Conservation (phyloP, 306 rosid species). For the Cucumis melo region DNA sequence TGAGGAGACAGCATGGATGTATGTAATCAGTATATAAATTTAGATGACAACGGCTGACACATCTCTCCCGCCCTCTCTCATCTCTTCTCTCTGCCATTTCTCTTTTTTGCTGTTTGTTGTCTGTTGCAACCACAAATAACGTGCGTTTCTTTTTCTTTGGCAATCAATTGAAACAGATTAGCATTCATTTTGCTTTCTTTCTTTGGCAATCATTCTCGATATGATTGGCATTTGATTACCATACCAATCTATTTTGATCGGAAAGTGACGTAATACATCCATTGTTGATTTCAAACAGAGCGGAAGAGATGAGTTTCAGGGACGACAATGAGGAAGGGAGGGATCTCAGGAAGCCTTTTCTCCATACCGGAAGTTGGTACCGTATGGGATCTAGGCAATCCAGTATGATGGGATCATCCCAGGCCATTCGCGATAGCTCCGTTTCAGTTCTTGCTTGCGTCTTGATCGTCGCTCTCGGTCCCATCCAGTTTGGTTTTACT, state of each 20-base stretch:
- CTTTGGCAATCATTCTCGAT: background rate
- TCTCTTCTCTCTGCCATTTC: background rate
- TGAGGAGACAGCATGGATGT: background rate
- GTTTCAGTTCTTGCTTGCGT: constrained; percentile 76
- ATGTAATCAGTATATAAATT: background rate
- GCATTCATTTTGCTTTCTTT: background rate
- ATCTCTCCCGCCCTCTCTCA: constrained; percentile 3
- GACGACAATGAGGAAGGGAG: constrained; percentile 41
- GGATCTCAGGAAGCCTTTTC: constrained; percentile 69
- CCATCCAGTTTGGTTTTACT: constrained; percentile 84
- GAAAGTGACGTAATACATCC: background rate
- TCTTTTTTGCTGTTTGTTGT: background rate
- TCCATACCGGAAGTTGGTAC: constrained; percentile 86
- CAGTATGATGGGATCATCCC: constrained; percentile 44
- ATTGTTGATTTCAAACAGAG: background rate
- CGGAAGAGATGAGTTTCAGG: constrained; percentile 42
- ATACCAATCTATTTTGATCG: background rate
- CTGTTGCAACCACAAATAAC: background rate
- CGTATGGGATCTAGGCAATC: constrained; percentile 66
- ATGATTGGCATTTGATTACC: background rate
- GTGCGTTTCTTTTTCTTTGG: background rate
- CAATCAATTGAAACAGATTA: background rate
- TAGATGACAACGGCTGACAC: background rate
- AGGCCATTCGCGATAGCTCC: constrained; percentile 49
- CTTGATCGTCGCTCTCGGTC: constrained; percentile 71